Percentiles rank a stretch among this genome's conserved stretches.
Evolutionary conservation across 257 asterid genomes (phyloP).

Genomic region (Solanum lycopersicoides): DNA sequence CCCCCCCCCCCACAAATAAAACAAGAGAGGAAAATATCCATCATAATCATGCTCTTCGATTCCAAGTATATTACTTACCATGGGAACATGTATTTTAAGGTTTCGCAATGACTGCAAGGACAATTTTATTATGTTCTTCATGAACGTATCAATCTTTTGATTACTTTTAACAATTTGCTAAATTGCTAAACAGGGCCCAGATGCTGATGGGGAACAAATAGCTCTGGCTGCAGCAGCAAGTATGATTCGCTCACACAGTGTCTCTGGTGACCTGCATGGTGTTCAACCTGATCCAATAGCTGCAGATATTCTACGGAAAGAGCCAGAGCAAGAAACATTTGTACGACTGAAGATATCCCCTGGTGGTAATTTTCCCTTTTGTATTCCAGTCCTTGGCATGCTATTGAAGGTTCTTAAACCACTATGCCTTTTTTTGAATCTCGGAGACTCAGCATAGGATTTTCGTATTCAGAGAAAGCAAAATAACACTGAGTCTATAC

Average conservation of each 20-base stretch:
- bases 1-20: not conserved
- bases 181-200: slow-evolving; percentile 17
- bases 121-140: not conserved
- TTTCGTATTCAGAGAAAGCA: not conserved
- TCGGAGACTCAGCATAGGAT: not conserved
- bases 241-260: slow-evolving; percentile 84
- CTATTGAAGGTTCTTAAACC: not conserved
- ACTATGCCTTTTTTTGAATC: not conserved
- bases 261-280: slow-evolving; percentile 84
- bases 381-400: not conserved
- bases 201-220: slow-evolving; percentile 48
- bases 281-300: slow-evolving; percentile 94
- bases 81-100: not conserved
- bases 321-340: slow-evolving; percentile 89
- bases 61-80: not conserved
- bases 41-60: not conserved
- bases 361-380: slow-evolving; percentile 37
- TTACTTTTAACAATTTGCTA: not conserved
- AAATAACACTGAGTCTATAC: not conserved
- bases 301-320: slow-evolving; percentile 86
- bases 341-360: slow-evolving; percentile 82
- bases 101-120: not conserved
- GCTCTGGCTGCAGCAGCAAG: slow-evolving; percentile 52
- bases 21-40: not conserved
- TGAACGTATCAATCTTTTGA: not conserved